phyloP scores from a whole-genome alignment of 2,329 filamentous ascomycete species.

The Cryphonectria japonica region DNA sequence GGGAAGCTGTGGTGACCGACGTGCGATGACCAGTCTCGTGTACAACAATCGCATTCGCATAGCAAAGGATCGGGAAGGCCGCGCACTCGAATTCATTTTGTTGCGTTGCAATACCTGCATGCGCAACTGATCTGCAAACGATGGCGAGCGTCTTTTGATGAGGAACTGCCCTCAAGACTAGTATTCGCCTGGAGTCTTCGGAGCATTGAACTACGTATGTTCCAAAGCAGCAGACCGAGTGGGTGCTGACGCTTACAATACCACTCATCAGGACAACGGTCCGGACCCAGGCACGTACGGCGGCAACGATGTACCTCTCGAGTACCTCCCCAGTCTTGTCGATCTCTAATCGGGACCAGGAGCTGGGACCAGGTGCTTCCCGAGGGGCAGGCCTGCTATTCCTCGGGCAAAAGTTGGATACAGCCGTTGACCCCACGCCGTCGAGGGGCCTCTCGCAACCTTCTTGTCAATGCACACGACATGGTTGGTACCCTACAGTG shows the following conservation, averaged over 20 bases:
- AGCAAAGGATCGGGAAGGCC: not conserved
- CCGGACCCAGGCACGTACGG: not conserved
- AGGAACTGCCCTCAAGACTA: not conserved
- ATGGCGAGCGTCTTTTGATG: not conserved
- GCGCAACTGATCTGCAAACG: not conserved
- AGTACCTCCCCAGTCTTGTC: constrained; percentile 21
- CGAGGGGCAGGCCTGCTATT: constrained; percentile 18
- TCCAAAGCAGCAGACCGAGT: constrained; percentile 7
- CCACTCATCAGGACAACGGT: not conserved
- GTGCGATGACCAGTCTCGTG: not conserved
- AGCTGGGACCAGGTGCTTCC: constrained; percentile 25
- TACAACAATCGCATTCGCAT: constrained; percentile 5
- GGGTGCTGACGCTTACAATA: constrained; percentile 7
- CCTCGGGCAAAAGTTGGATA: constrained; percentile 21
- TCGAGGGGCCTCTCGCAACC: not conserved
- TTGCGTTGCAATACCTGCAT: not conserved
- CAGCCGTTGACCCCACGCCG: constrained; percentile 16
- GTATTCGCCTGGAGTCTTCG: constrained; percentile 1
- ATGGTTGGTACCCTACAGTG: constrained; percentile 4
- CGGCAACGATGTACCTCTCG: constrained; percentile 17
- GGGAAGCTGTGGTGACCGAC: not conserved
- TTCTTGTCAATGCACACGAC: constrained; percentile 10
- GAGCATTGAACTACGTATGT: constrained; percentile 4
- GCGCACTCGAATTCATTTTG: not conserved
- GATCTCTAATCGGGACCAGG: constrained; percentile 18